phyloP scores from a whole-genome alignment of 1,284 basidiomycete genomes.

The Cryptococcus sp. region DNA sequence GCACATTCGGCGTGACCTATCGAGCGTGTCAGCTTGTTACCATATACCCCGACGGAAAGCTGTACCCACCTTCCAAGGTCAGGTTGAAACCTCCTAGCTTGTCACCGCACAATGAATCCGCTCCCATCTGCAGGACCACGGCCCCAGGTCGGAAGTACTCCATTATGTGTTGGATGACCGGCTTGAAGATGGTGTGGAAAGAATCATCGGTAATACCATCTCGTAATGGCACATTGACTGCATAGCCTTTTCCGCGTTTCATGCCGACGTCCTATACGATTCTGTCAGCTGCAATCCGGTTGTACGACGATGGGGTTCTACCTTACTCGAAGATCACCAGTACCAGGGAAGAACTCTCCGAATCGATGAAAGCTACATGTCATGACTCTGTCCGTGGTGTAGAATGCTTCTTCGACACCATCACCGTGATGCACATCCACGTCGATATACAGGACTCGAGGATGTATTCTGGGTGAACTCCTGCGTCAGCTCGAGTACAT shows the following conservation, averaged over 20 bases:
- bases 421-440: conserved; percentile 99
- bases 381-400: conserved; percentile 95
- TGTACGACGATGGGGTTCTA: background rate
- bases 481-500: background rate
- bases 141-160: conserved; percentile 88
- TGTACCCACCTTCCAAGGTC: conserved; percentile 74
- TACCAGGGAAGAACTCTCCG: conserved; percentile 96
- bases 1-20: conserved; percentile 82
- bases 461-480: conserved; percentile 56
- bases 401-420: conserved; percentile 98
- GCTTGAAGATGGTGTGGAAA: conserved; percentile 81
- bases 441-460: conserved; percentile 94
- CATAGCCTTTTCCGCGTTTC: conserved; percentile 84
- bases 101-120: conserved; percentile 92
- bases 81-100: conserved; percentile 96
- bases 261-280: conserved; percentile 70
- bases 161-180: conserved; percentile 82
- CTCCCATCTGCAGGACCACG: conserved; percentile 92
- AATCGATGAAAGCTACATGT: conserved; percentile 95
- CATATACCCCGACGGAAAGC: background rate
- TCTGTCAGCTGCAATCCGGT: conserved; percentile 3
- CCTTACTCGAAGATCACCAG: conserved; percentile 68
- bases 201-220: conserved; percentile 84
- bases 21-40: conserved; percentile 4
- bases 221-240: conserved; percentile 89